A percentile compares a stretch with the other conserved stretches of the same genome.
These are phyloP conservation scores for Ormosia emarginata DNA, from an alignment of 306 rosid species.

Conservation along the genomic window DNA sequence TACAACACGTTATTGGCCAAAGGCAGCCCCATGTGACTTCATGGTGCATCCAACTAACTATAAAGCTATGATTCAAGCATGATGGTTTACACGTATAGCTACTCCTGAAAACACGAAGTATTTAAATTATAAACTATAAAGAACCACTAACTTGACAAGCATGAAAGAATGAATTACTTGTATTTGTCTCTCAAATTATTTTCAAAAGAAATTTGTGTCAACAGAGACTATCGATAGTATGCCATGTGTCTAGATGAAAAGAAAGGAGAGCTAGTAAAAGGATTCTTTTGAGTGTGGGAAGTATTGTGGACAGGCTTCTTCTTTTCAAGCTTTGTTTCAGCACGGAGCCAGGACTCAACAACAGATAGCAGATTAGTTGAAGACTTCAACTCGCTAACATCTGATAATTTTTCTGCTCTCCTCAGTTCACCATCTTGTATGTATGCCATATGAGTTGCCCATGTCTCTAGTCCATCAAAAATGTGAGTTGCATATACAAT, in stretches of 20 bases:
- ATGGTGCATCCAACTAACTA: neutral
- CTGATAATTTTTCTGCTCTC: conserved; percentile 71
- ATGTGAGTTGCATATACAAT: conserved; percentile 96
- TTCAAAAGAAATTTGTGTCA: neutral
- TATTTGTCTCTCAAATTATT: conserved; percentile 14
- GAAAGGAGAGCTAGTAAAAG: conserved; percentile 52
- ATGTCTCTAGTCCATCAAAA: conserved; percentile 95
- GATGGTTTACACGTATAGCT: neutral
- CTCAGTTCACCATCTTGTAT: conserved; percentile 86
- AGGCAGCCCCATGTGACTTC: neutral
- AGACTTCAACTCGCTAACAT: conserved; percentile 65
- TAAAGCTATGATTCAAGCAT: conserved; percentile 1
- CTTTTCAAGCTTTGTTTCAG: conserved; percentile 69
- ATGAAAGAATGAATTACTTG: conserved; percentile 4
- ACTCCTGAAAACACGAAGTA: neutral
- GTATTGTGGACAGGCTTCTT: conserved; percentile 47
- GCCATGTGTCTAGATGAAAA: conserved; percentile 84
- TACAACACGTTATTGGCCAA: conserved; percentile 16
- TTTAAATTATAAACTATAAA: neutral
- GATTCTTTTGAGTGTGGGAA: conserved; percentile 39
- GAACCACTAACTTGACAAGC: neutral
- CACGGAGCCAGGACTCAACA: conserved; percentile 91
- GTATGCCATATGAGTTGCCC: conserved; percentile 96
- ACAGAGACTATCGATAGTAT: conserved; percentile 58
- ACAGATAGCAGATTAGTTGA: conserved; percentile 77